Evolutionary conservation across 2,329 filamentous ascomycete genomes (phyloP).

Genomic region (Aspergillus transmontanensis): DNA sequence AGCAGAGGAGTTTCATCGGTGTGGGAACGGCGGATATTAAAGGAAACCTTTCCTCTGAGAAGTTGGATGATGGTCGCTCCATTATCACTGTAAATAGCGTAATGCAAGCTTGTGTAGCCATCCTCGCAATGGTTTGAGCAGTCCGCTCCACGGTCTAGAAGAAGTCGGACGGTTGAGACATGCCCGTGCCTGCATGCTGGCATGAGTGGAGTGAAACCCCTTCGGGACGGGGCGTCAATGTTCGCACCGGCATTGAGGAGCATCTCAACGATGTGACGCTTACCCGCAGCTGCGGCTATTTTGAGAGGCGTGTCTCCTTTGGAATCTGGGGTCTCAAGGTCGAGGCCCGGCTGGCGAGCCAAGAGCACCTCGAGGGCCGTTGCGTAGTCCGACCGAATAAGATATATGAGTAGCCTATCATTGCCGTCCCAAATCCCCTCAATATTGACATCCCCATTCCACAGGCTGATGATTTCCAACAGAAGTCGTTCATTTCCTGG

Average conservation of each 20-base stretch:
- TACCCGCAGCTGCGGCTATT: conserved; percentile 5
- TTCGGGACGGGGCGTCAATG: conserved; percentile 8
- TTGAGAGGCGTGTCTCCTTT: conserved; percentile 8
- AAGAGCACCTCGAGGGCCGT: not conserved
- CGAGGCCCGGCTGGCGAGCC: not conserved
- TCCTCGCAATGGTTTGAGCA: not conserved
- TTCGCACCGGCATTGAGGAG: not conserved
- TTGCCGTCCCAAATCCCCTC: not conserved
- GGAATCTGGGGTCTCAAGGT: conserved; percentile 7
- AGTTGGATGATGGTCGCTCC: conserved; percentile 6
- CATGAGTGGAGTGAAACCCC: conserved; percentile 13
- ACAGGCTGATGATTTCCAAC: conserved; percentile 1
- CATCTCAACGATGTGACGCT: not conserved
- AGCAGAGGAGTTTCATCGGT: conserved; percentile 10
- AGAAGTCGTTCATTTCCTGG: not conserved
- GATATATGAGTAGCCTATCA: conserved; percentile 9
- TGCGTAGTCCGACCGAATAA: not conserved
- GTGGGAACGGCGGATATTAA: not conserved
- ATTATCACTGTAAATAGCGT: conserved; percentile 1
- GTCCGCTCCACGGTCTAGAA: conserved; percentile 8
- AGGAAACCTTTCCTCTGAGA: not conserved
- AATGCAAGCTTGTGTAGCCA: conserved; percentile 15
- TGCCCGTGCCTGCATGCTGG: conserved; percentile 8
- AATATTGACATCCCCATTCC: not conserved
- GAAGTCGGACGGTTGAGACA: not conserved